Conservation (phyloP, 176 grass and related monocot genomes). For the Oryza australiensis region DNA sequence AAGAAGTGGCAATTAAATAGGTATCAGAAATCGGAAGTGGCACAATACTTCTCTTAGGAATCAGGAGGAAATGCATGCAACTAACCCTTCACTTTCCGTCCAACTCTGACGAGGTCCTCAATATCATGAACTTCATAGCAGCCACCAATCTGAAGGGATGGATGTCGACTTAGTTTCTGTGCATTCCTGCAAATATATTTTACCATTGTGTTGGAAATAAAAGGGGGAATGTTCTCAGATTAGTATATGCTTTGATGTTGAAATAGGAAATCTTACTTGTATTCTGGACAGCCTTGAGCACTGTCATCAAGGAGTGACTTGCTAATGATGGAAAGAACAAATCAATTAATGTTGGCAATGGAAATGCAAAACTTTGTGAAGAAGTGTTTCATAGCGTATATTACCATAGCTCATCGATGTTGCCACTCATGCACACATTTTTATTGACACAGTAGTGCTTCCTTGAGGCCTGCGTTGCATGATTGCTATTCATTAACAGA, state of each 20-base stretch:
- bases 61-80: slow-evolving; percentile 14
- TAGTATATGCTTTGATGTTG: slow-evolving; percentile 15
- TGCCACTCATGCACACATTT: slow-evolving; percentile 52
- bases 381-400: neutral
- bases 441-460: slow-evolving; percentile 92
- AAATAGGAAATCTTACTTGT: slow-evolving; percentile 68
- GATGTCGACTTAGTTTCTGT: slow-evolving; percentile 81
- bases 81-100: slow-evolving; percentile 67
- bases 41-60: neutral
- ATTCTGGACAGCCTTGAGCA: slow-evolving; percentile 76
- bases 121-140: slow-evolving; percentile 96
- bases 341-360: slow-evolving; percentile 11
- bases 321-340: slow-evolving; percentile 42
- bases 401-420: slow-evolving; percentile 87
- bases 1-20: slow-evolving; percentile 19
- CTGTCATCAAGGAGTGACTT: slow-evolving; percentile 68
- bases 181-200: slow-evolving; percentile 67
- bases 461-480: slow-evolving; percentile 69
- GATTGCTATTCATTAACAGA: neutral
- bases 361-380: slow-evolving; percentile 16
- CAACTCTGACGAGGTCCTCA: slow-evolving; percentile 90
- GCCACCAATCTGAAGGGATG: slow-evolving; percentile 89
- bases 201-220: slow-evolving; percentile 20
- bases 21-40: neutral
- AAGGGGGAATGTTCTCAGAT: neutral